Base-by-base conservation (phyloP, 2,329 filamentous ascomycete genomes). In the Dendrostoma leiphaemia region DNA sequence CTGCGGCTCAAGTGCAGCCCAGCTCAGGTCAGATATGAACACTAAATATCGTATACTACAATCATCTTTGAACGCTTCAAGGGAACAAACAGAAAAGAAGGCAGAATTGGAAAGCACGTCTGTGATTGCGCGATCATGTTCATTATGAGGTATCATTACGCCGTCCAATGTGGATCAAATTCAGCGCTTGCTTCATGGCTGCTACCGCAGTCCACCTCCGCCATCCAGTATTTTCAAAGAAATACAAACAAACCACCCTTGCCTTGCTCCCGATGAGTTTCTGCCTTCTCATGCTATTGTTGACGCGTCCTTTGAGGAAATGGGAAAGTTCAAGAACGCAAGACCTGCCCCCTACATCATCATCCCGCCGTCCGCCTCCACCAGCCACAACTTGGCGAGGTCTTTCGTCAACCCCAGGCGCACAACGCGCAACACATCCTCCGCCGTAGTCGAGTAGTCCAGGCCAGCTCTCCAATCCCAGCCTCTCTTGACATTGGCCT, bases 401-500 rank as follows among this genome's bases (percentile, higher is more conserved):
- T 94, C 90, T 67, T 81, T 83, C 13, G 90, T 88, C 64, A 96
- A 69, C 2, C 86, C 88, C 48, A 90, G 69, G 60, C 92, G 81
- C 69, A 96, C 67, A 60, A 86, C 80, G 60, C 79, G 78, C 56
- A 96, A 71, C n/a, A 97, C 76, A 59, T 93, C 88, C 45, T 78
- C 77, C 0, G 84, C 88, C 59, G 74, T 84, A 17, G 80, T 82
- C 10, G 76, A 77, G 28, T 81, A 79, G 9, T 74, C 67, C 43
- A 90, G 73, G 2, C 77, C 78, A 8, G 72, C 74, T 65, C 83
- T 75, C 86, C 88, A 95, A 74, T 85, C 89, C 89, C 69, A 74
- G 75, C 62, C 90, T 76, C 90, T 89, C 92, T 69, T 92, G 86
- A 89, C 88, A 91, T 12, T 84, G 84, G 50, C 88, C 60, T 82